A percentile compares a stretch with the other conserved stretches of the same genome.
Evolutionary conservation across 202 grass and related monocot genomes (phyloP).

Genomic region (Eragrostis tef): DNA sequence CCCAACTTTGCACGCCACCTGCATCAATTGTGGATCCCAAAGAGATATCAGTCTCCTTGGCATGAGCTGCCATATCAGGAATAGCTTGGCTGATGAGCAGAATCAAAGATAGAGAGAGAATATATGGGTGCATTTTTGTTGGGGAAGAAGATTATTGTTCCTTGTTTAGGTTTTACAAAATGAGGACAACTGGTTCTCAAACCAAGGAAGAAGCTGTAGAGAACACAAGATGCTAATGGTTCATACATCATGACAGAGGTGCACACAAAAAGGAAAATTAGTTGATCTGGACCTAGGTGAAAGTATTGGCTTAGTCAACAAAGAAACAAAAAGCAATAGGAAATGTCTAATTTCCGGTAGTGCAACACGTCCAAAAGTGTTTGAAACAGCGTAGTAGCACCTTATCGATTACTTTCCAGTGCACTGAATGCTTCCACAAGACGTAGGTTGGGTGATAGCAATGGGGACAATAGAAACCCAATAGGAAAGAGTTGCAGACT

Average conservation of each 20-base stretch:
- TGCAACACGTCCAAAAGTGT: not conserved
- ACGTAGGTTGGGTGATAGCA: not conserved
- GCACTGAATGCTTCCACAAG: not conserved
- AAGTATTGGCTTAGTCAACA: not conserved
- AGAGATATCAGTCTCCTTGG: not conserved
- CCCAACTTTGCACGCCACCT: conserved; percentile 31
- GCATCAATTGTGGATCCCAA: conserved; percentile 14
- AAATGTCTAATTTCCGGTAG: not conserved
- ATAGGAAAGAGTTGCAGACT: not conserved
- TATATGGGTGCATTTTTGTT: conserved; percentile 16
- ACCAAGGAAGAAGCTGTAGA: not conserved
- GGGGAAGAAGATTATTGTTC: not conserved
- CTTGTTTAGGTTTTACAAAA: conserved; percentile 6
- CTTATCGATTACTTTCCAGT: not conserved
- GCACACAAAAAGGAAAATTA: not conserved
- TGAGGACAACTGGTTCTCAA: not conserved
- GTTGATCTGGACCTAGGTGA: not conserved
- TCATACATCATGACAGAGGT: not conserved
- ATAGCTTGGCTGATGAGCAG: not conserved
- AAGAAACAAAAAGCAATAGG: not conserved
- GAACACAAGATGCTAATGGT: not conserved
- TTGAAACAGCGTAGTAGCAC: not conserved
- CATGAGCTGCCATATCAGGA: conserved; percentile 10
- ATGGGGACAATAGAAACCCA: not conserved
- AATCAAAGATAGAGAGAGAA: conserved; percentile 14